phyloP scores from a whole-genome alignment of 805 yeast species.

The Vanderwaltozyma tropicalis region DNA sequence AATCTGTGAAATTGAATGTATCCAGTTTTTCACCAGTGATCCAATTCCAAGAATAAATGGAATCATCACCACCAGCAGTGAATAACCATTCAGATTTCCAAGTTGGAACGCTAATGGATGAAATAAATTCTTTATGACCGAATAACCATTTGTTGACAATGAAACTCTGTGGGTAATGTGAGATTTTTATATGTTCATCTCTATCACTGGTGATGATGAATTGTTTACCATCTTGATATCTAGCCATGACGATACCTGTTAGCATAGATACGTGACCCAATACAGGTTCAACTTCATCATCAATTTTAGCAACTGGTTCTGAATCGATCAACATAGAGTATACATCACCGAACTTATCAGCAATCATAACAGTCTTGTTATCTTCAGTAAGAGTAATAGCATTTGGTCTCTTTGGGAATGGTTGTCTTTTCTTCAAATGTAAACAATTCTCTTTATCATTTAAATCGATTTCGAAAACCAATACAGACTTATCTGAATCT shows the following conservation, averaged over 20 bases:
- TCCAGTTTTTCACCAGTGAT: conserved; percentile 37
- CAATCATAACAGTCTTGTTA: conserved; percentile 48
- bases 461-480: conserved; percentile 40
- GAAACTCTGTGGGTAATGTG: conserved; percentile 68
- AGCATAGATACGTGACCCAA: conserved; percentile 96
- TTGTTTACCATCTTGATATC: conserved; percentile 28
- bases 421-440: conserved; percentile 52
- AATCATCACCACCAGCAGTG: conserved; percentile 89
- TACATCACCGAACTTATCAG: conserved; percentile 96
- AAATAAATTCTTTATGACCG: conserved; percentile 79
- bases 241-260: conserved; percentile 45
- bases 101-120: conserved; percentile 47
- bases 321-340: conserved; percentile 44
- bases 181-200: conserved; percentile 88
- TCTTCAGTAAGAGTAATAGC: conserved; percentile 53
- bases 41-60: conserved; percentile 75
- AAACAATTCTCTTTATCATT: conserved; percentile 33
- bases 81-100: conserved; percentile 45
- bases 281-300: conserved; percentile 44
- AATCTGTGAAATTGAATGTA: conserved; percentile 38
- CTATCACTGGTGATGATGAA: conserved; percentile 76
- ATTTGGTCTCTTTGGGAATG: conserved; percentile 88
- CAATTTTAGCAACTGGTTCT: conserved; percentile 18
- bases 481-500: conserved; percentile 73
- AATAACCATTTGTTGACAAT: conserved; percentile 75